A percentile compares a stretch with the other conserved stretches of the same genome.
Evolutionary conservation across 2,329 filamentous ascomycete genomes (phyloP).

Genomic region (Clarireedia hainanense): DNA sequence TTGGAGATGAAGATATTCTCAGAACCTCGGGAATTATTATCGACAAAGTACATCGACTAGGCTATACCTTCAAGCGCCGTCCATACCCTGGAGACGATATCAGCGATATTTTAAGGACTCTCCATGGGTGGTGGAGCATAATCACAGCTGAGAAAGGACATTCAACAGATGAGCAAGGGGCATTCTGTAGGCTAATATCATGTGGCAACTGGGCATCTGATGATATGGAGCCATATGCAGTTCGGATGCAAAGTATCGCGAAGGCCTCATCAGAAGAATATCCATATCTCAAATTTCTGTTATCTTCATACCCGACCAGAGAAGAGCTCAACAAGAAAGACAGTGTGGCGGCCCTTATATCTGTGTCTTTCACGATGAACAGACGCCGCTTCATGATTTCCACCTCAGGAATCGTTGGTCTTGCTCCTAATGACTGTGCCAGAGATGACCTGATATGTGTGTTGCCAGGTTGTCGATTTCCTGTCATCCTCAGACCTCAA

Average conservation of each 20-base stretch:
- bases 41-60: conserved; percentile 15
- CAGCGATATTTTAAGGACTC: conserved; percentile 10
- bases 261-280: neutral
- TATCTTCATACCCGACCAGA: neutral
- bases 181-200: conserved; percentile 18
- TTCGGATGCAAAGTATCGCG: conserved; percentile 18
- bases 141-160: conserved; percentile 11
- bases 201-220: conserved; percentile 21
- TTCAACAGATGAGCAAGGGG: conserved; percentile 10
- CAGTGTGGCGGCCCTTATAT: conserved; percentile 15
- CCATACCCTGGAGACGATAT: conserved; percentile 13
- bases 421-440: conserved; percentile 16
- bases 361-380: conserved; percentile 21
- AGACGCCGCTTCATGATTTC: conserved; percentile 17
- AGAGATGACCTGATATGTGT: conserved; percentile 20
- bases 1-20: conserved; percentile 15
- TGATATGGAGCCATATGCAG: conserved; percentile 10
- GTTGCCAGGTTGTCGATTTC: conserved; percentile 22
- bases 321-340: conserved; percentile 9
- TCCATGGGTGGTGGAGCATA: conserved; percentile 24
- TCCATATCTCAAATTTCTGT: neutral
- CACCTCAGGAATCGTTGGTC: conserved; percentile 10
- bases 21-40: conserved; percentile 16
- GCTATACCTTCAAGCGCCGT: conserved; percentile 13
- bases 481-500: conserved; percentile 18